Conservation (phyloP, 768 basidiomycete species). For the Psilocybe cyanescens region DNA sequence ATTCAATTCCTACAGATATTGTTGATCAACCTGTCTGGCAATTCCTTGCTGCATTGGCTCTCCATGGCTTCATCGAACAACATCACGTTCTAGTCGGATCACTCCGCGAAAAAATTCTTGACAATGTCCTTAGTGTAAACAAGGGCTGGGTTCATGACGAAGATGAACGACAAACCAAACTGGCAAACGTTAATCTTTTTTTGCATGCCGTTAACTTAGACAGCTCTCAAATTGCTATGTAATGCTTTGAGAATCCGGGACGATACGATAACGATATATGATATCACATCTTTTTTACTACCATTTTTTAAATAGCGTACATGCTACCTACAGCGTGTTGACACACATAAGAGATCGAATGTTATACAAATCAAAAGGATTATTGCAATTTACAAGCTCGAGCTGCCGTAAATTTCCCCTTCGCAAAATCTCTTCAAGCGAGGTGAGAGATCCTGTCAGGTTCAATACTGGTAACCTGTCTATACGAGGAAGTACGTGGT, state of each 20-base stretch:
- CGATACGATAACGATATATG: constrained; percentile 19
- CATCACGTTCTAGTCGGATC: constrained; percentile 86
- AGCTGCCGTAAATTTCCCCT: constrained; percentile 37
- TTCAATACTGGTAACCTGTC: constrained; percentile 69
- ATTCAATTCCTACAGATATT: constrained; percentile 54
- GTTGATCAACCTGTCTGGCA: constrained; percentile 95
- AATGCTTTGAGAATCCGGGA: constrained; percentile 22
- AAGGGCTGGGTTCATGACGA: constrained; percentile 76
- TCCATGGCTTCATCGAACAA: constrained; percentile 84
- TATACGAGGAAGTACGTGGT: constrained; percentile 52
- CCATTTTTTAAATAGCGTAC: constrained; percentile 16
- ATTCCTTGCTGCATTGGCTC: constrained; percentile 87
- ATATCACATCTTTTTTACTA: constrained; percentile 17
- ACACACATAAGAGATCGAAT: constrained; percentile 24
- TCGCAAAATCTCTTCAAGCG: constrained; percentile 32
- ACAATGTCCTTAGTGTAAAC: constrained; percentile 81
- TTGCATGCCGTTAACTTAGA: constrained; percentile 76
- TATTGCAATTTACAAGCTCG: constrained; percentile 37
- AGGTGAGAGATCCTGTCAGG: constrained; percentile 54
- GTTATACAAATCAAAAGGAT: constrained; percentile 14
- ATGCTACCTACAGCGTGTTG: constrained; percentile 6
- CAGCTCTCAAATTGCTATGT: constrained; percentile 71
- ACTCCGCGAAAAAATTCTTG: constrained; percentile 91
- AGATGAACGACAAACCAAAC: constrained; percentile 74
- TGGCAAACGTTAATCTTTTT: constrained; percentile 93